Conservation (phyloP, 805 yeast species). For the Jamesozyma jinghongensis region DNA sequence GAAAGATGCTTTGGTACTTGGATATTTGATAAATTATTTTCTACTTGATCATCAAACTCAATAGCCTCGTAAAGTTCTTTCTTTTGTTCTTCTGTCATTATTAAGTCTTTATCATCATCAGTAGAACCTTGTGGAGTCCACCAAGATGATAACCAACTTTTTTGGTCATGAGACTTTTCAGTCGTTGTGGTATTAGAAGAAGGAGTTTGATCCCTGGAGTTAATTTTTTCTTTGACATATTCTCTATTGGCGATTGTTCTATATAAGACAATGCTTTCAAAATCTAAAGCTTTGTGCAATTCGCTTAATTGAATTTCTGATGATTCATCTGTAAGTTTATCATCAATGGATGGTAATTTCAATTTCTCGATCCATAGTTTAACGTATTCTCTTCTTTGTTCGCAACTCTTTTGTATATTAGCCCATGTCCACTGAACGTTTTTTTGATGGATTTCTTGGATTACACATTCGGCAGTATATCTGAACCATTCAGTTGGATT, state of each 20-base stretch:
- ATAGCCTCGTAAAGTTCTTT: constrained; percentile 88
- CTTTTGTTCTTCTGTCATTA: constrained; percentile 76
- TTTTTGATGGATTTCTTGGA: constrained; percentile 71
- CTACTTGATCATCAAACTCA: constrained; percentile 66
- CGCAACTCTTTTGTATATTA: constrained; percentile 58
- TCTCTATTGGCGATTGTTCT: constrained; percentile 70
- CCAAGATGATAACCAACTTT: constrained; percentile 67
- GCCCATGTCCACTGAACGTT: constrained; percentile 87
- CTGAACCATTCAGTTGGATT: constrained; percentile 74
- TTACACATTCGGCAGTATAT: constrained; percentile 70
- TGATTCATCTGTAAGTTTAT: constrained; percentile 28
- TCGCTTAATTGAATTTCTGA: constrained; percentile 36
- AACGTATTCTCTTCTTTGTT: constrained; percentile 61
- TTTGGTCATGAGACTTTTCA: constrained; percentile 6
- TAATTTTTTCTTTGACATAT: constrained; percentile 45
- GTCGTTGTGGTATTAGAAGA: constrained; percentile 6
- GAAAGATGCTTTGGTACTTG: constrained; percentile 69
- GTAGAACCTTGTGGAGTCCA: constrained; percentile 39
- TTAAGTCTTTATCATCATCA: constrained; percentile 31
- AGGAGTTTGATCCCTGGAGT: constrained; percentile 10
- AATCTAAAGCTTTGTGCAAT: constrained; percentile 52
- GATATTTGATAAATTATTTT: constrained; percentile 31
- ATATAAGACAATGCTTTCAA: constrained; percentile 78
- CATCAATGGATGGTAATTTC: constrained; percentile 27
- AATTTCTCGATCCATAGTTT: constrained; percentile 55